phyloP scores from a whole-genome alignment of 2,329 filamentous ascomycete species.

The Botrytis galanthina region DNA sequence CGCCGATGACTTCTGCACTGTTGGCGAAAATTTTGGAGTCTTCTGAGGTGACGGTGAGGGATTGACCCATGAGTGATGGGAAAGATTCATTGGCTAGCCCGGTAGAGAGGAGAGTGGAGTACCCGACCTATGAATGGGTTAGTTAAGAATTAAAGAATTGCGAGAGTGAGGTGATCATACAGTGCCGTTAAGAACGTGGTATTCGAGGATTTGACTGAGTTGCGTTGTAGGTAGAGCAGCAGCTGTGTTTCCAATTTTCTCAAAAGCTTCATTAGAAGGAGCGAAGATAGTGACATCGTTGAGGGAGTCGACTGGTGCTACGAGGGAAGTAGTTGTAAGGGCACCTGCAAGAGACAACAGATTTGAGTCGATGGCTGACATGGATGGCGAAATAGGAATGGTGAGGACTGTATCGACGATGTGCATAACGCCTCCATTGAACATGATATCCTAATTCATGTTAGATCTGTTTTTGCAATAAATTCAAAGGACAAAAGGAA shows the following conservation, averaged over 20 bases:
- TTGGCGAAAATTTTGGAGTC: conserved; percentile 43
- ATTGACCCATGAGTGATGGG: conserved; percentile 35
- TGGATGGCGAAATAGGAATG: conserved; percentile 44
- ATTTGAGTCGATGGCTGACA: conserved; percentile 41
- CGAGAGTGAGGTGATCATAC: not conserved
- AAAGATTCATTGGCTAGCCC: conserved; percentile 31
- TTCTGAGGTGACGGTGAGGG: conserved; percentile 37
- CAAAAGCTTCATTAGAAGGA: conserved; percentile 40
- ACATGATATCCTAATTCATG: conserved; percentile 44
- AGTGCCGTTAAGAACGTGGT: conserved; percentile 26
- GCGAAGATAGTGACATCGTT: conserved; percentile 52
- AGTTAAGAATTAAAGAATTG: conserved; percentile 26
- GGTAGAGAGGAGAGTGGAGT: conserved; percentile 38
- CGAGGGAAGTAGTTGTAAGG: conserved; percentile 36
- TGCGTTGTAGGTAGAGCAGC: conserved; percentile 34
- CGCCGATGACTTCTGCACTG: conserved; percentile 40
- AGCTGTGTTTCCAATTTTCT: conserved; percentile 40
- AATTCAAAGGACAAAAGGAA: conserved; percentile 36
- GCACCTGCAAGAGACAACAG: conserved; percentile 42
- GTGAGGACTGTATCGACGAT: conserved; percentile 52
- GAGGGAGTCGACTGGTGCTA: conserved; percentile 41
- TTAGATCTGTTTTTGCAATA: conserved; percentile 42
- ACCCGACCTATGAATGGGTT: conserved; percentile 33
- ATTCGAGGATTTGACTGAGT: conserved; percentile 38
- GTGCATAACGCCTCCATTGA: conserved; percentile 51